phyloP scores from a whole-genome alignment of 2,329 filamentous ascomycete genomes.

The Ilyonectria robusta region DNA sequence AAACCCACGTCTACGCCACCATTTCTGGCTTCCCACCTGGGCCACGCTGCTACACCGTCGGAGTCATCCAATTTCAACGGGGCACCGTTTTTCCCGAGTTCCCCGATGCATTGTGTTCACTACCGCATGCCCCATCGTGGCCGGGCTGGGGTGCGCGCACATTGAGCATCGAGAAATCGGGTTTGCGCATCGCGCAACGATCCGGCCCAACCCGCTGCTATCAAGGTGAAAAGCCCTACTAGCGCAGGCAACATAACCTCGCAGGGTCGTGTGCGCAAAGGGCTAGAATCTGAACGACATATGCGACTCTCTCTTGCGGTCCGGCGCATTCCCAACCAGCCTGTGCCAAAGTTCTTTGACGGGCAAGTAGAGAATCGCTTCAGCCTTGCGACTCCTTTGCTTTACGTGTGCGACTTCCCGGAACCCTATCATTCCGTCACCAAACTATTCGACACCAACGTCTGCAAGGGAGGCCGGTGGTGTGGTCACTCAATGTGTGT shows the following conservation, averaged over 20 bases:
- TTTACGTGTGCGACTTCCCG: neutral
- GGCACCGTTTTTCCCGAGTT: conserved; percentile 1
- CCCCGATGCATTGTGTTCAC: conserved; percentile 12
- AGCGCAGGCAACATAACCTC: conserved; percentile 19
- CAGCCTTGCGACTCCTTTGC: conserved; percentile 10
- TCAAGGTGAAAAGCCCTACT: conserved; percentile 27
- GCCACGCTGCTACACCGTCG: conserved; percentile 35
- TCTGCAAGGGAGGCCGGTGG: neutral
- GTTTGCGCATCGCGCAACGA: conserved; percentile 20
- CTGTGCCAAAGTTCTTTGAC: conserved; percentile 32
- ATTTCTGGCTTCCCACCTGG: conserved; percentile 36
- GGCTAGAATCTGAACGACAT: conserved; percentile 18
- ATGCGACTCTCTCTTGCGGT: conserved; percentile 33
- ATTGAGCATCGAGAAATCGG: conserved; percentile 12
- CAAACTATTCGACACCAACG: neutral
- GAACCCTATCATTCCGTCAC: neutral
- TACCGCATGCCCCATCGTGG: conserved; percentile 6
- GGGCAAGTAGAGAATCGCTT: conserved; percentile 15
- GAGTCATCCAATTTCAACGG: conserved; percentile 29
- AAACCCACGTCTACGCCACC: conserved; percentile 47
- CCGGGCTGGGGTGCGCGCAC: neutral
- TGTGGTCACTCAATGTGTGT: conserved; percentile 5
- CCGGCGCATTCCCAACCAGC: conserved; percentile 28
- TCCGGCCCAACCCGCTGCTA: conserved; percentile 31
- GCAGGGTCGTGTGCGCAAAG: conserved; percentile 14